Conservation (phyloP, 78 protist genomes). For the Dictyostelium capitatum region DNA sequence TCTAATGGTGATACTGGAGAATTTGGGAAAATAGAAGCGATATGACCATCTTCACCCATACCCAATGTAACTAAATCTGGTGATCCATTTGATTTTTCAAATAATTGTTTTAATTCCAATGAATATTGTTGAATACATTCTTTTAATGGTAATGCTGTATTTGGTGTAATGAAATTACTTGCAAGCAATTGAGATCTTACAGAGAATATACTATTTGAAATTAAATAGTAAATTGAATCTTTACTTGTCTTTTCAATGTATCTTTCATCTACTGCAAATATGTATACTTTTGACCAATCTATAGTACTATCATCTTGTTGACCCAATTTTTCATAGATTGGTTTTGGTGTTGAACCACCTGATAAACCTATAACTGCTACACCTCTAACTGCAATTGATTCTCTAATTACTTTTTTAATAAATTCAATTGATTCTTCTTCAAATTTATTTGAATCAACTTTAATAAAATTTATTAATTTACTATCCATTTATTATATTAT, state of each 20-base stretch:
- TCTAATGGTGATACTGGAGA: background rate
- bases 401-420: slow-evolving; percentile 24
- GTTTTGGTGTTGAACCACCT: slow-evolving; percentile 79
- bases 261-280: slow-evolving; percentile 65
- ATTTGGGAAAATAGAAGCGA: slow-evolving; percentile 75
- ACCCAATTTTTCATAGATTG: slow-evolving; percentile 51
- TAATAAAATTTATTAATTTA: background rate
- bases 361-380: slow-evolving; percentile 66
- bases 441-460: background rate
- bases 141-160: slow-evolving; percentile 64
- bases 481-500: background rate
- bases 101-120: background rate
- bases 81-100: background rate
- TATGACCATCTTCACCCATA: slow-evolving; percentile 82
- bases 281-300: slow-evolving; percentile 43
- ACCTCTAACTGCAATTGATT: slow-evolving; percentile 38
- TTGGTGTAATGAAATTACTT: slow-evolving; percentile 23
- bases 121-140: slow-evolving; percentile 32
- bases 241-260: slow-evolving; percentile 34
- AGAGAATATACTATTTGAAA: slow-evolving; percentile 23
- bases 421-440: slow-evolving; percentile 4
- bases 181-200: background rate
- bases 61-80: slow-evolving; percentile 48
- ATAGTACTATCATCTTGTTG: background rate
- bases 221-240: slow-evolving; percentile 53